Base-by-base conservation (phyloP, 2,329 filamentous ascomycete genomes). In the Arthrobotrys sphaeroides region DNA sequence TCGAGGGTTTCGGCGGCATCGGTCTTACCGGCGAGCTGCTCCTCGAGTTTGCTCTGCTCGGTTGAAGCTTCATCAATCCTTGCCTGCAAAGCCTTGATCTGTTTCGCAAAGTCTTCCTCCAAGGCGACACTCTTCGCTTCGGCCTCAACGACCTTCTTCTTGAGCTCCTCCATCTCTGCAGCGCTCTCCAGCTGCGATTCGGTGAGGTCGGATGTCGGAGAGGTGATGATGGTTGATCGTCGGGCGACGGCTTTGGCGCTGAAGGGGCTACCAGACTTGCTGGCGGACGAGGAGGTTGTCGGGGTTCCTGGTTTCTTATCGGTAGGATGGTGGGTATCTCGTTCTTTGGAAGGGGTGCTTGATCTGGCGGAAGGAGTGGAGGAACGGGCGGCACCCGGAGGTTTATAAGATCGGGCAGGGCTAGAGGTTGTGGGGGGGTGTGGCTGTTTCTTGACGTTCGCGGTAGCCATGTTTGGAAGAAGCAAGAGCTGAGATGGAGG, bases 31-130 rank as follows among this genome's bases (percentile, higher is more conserved):
- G 97, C 94, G 49, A 91, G 86, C 77, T 89, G 89, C 82, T 98
- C 94, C 82, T 99, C 95, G 36, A 97, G 84, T 83, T 91, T 92
- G 62, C 88, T 88, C 80, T 97, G 94, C 82, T 97, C 93, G 78
- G 88, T 88, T 70, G 91, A 84, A 49, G 93, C 89, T 79, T 98
- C 94, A 81, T 98, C 93, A 5, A 98, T 87, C 79, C 92, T 89
- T 78, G 91, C 87, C 83, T 97, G 93, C 78, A 98, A 84, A 49
- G 96, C 90, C 73, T 95, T 91, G 65, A 90, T 85, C 84, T 97
- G 93, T 83, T 94, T 94, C 84, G 91, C 89, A 82, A 90, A 90
- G 80, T 93, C 90, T 79, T 95, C 92, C 0, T 91, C 66, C 91
- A 40, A 88, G 85, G 57, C 85, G 87, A 83, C 97, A 94, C 20